Base-by-base conservation (phyloP, 176 grass and related monocot species). In the Poa annua region DNA sequence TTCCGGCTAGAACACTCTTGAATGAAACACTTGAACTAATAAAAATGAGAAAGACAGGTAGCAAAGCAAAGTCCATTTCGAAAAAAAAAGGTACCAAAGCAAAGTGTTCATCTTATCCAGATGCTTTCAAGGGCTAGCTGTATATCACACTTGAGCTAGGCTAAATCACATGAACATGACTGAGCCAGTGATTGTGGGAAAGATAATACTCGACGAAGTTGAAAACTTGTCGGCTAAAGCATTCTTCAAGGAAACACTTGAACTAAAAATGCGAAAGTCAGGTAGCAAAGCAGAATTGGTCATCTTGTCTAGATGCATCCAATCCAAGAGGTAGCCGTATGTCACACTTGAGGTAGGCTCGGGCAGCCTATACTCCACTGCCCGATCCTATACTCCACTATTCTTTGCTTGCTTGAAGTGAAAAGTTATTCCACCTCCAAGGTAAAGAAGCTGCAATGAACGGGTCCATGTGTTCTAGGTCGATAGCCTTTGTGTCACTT, bases 391-490 rank as follows among this genome's bases (percentile, higher is more conserved):
- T 61, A 41, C 76, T 81, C 82, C 82, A 61, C 60, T n/a, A n/a
- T 71, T 34, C 35, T 62, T 66, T 54, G 78, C 52, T 70, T 49
- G 74, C 34, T 74, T 36, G 57, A 54, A 85, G 44, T 66, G 19
- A 89, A 66, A 84, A 74, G 80, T 26, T 63, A 41, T 49, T 68
- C 63, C 81, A 25, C 22, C 52, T 57, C 44, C 13, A 81, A 15
- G 19, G 34, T 72, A 42, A 60, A 91, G 74, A 22, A 8, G 32
- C 5, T 72, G 45, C 22, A 85, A 85, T 78, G 77, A 49, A 68
- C 48, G 59, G 16, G 66, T 50, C 87, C 75, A 71, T 8, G 38
- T 55, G 65, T 53, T 71, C 15, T 70, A 71, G 79, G 26, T 39
- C 42, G 34, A 50, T 6, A 24, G 51, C 24, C 66, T 67, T 81